Percentiles rank a stretch among this genome's conserved stretches.
These are phyloP conservation scores for Candida glaebosa DNA, from an alignment of 805 yeast genomes.

Conservation along the genomic window DNA sequence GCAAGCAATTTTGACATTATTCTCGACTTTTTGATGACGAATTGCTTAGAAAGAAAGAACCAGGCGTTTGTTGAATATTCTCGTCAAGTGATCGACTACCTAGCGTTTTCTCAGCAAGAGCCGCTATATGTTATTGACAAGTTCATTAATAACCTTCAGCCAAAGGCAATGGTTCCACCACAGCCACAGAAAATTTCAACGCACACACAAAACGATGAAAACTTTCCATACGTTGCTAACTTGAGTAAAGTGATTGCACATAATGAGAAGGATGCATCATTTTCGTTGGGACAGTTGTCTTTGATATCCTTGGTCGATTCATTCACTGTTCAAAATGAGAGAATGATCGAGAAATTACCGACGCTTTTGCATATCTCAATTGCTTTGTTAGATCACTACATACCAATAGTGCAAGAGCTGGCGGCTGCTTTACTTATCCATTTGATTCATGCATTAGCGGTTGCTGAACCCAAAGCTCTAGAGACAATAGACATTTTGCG, in stretches of 20 bases:
- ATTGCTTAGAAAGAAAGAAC: slow-evolving; percentile 67
- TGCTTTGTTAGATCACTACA: slow-evolving; percentile 83
- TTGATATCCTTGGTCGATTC: slow-evolving; percentile 82
- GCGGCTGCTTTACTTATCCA: slow-evolving; percentile 75
- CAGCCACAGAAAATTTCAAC: slow-evolving; percentile 24
- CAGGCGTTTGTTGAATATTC: slow-evolving; percentile 74
- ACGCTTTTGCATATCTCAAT: slow-evolving; percentile 74
- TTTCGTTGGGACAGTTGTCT: slow-evolving; percentile 85
- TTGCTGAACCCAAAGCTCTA: slow-evolving; percentile 50
- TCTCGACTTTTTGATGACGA: slow-evolving; percentile 62
- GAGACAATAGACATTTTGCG: slow-evolving; percentile 58
- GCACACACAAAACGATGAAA: slow-evolving; percentile 16
- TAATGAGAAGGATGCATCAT: slow-evolving; percentile 64
- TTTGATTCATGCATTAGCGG: slow-evolving; percentile 61
- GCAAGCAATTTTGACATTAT: slow-evolving; percentile 69
- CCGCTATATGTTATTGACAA: slow-evolving; percentile 51
- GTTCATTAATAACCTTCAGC: slow-evolving; percentile 68
- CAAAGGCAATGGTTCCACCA: slow-evolving; percentile 86
- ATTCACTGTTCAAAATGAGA: slow-evolving; percentile 62
- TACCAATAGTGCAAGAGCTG: slow-evolving; percentile 77
- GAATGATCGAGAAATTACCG: slow-evolving; percentile 60
- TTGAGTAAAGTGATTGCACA: slow-evolving; percentile 53
- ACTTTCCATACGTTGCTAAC: slow-evolving; percentile 74
- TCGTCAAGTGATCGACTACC: slow-evolving; percentile 75
- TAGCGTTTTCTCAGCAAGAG: slow-evolving; percentile 55